Conservation (phyloP, 495 filamentous ascomycete genomes). For the Rhypophila decipiens region DNA sequence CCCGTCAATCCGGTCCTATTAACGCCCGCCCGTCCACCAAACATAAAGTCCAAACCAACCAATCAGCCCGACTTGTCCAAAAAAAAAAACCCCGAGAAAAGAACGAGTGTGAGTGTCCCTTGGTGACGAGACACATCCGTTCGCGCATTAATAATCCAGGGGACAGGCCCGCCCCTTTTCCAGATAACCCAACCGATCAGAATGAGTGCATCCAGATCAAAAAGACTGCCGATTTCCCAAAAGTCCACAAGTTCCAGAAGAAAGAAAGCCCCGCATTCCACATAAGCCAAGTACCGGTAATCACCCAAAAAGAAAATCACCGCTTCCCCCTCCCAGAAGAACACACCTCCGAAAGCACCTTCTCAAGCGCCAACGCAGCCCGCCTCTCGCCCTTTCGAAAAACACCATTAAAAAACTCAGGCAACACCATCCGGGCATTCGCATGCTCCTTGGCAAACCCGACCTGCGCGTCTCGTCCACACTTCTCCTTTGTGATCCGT, state of each 20-base stretch:
- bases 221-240: neutral
- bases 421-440: conserved; percentile 55
- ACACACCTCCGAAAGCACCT: conserved; percentile 37
- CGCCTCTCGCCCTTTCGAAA: conserved; percentile 52
- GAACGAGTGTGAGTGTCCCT: neutral
- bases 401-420: conserved; percentile 50
- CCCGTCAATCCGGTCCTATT: too few species aligned
- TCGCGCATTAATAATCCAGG: neutral
- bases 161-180: neutral
- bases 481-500: conserved; percentile 47
- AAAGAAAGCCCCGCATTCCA: neutral
- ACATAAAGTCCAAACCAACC: too few species aligned
- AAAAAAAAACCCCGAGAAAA: neutral
- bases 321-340: conserved; percentile 28
- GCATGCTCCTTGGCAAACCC: conserved; percentile 65
- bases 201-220: neutral
- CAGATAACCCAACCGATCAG: neutral
- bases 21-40: too few species aligned
- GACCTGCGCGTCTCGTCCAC: conserved; percentile 50
- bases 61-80: too few species aligned
- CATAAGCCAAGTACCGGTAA: neutral
- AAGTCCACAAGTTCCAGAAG: neutral
- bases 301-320: conserved; percentile 4
- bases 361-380: conserved; percentile 46
- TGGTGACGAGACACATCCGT: neutral